A percentile compares a stretch with the other conserved stretches of the same genome.
These are phyloP conservation scores for Saccharomyces paradoxus DNA, from an alignment of 805 yeast genomes.

Conservation along the genomic window DNA sequence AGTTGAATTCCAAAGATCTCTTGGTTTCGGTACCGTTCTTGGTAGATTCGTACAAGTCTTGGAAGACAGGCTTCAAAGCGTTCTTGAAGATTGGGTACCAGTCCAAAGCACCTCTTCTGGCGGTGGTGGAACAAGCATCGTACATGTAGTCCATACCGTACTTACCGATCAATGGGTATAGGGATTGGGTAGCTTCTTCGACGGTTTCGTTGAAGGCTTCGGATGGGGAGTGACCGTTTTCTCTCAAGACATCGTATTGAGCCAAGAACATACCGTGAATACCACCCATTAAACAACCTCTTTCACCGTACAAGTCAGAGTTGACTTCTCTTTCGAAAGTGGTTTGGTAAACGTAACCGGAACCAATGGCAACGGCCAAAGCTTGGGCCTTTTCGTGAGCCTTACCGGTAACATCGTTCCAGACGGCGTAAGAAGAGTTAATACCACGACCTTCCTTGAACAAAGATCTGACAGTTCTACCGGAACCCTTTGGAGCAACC, in stretches of 20 bases:
- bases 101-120: slow-evolving; percentile 99
- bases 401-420: slow-evolving; percentile 98
- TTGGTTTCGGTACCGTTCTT: slow-evolving; percentile 95
- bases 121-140: slow-evolving; percentile 99
- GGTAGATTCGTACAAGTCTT: slow-evolving; percentile 90
- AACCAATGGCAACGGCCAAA: slow-evolving; percentile 96
- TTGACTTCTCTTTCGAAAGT: slow-evolving; percentile 98
- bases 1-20: slow-evolving; percentile 97
- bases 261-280: slow-evolving; percentile 99
- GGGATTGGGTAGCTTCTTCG: slow-evolving; percentile 99
- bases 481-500: slow-evolving; percentile 99
- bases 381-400: slow-evolving; percentile 99
- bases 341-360: slow-evolving; percentile 99
- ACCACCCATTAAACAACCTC: slow-evolving; percentile 99
- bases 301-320: slow-evolving; percentile 99
- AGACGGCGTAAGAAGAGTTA: slow-evolving; percentile 98
- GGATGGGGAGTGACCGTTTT: slow-evolving; percentile 98
- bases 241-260: slow-evolving; percentile 98
- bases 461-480: slow-evolving; percentile 97
- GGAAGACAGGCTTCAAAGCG: slow-evolving; percentile 97
- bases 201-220: slow-evolving; percentile 99
- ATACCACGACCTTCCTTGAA: slow-evolving; percentile 99
- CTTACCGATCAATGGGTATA: slow-evolving; percentile 97
- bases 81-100: slow-evolving; percentile 99
- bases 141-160: slow-evolving; percentile 99